Base-by-base conservation (phyloP, 805 yeast genomes). In the Sugiyamaella qingdaonensis region DNA sequence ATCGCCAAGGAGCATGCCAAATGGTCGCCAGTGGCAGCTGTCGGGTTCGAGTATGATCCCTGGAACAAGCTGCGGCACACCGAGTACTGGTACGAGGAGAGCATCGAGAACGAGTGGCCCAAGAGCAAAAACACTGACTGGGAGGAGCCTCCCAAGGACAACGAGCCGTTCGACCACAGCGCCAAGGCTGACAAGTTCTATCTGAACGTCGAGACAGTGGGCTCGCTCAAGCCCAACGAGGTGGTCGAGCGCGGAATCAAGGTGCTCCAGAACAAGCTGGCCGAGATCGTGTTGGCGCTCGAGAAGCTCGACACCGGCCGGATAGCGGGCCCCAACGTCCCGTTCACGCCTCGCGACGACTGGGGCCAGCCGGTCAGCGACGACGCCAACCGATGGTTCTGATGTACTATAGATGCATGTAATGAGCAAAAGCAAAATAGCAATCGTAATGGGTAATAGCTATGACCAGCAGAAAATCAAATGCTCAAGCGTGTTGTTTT, bases 1-100 rank as follows among this genome's bases (percentile, higher is more conserved):
- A 90, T 90, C 54, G 88, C 96, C 48, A 91, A 91, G 68, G 99
- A 94, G 68, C 99, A 94, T 67, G 97, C 99, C 48, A 94, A 94
- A 67, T 94, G 99, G 99, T 85, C 94, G 5, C 97, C 99, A 10
- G 86, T 95, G 60, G 80, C 97, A 0, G 98, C 98, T 19, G 80
- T 92, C 52, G 97, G 95, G 16, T 92, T 92, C 64, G 99, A 92
- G 70, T 92, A 92, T 66, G 99, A 92, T 65, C 99, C 99, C n/a
- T 92, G 96, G 95, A 94, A 94, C 72, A 94, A 92, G 72, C 78
- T 94, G 64, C 85, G 87, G 67, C 99, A 94, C 68, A 94, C 99
- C 0, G 96, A 90, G 63, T 88, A 80, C 66, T 94, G 99, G 99
- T 88, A 86, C 68, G 99, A 94, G 72, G 92, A 84, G 57, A 86